These are phyloP conservation scores for Flaveria brownii DNA, from an alignment of 129 eudicot species.

Conservation along the genomic window DNA sequence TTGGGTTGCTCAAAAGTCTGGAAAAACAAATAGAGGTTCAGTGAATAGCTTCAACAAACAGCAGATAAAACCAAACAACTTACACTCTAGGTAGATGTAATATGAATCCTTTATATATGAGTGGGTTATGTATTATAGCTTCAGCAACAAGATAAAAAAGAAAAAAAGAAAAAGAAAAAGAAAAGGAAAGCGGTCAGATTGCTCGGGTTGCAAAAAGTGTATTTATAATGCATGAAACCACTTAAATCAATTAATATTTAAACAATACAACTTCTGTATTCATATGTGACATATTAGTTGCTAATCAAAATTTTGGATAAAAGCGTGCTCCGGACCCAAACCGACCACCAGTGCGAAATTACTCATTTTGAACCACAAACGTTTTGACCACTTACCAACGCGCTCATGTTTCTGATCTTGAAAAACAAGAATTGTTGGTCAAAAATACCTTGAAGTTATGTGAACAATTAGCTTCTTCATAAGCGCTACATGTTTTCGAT, in stretches of 20 bases:
- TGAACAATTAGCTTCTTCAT: constrained; percentile 43
- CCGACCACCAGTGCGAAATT: neutral
- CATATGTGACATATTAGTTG: neutral
- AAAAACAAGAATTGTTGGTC: constrained; percentile 12
- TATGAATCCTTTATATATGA: neutral
- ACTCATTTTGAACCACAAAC: neutral
- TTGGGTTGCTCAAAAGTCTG: neutral
- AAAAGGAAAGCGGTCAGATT: neutral
- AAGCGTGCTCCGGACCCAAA: neutral
- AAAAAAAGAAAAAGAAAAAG: neutral
- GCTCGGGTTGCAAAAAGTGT: neutral
- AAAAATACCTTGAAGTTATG: constrained; percentile 60
- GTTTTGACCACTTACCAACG: neutral
- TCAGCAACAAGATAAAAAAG: neutral
- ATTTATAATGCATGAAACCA: neutral
- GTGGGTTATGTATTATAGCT: neutral
- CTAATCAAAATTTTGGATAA: neutral
- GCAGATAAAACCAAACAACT: neutral
- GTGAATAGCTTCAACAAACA: neutral
- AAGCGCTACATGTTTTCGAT: constrained; percentile 43
- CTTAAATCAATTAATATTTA: neutral
- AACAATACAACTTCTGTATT: neutral
- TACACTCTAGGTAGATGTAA: neutral
- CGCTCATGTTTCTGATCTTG: neutral
- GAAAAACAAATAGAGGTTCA: neutral